Percentiles rank a stretch among this genome's conserved stretches.
These are phyloP conservation scores for Avena insularis DNA, from an alignment of 176 grass and related monocot species.

Conservation along the genomic window DNA sequence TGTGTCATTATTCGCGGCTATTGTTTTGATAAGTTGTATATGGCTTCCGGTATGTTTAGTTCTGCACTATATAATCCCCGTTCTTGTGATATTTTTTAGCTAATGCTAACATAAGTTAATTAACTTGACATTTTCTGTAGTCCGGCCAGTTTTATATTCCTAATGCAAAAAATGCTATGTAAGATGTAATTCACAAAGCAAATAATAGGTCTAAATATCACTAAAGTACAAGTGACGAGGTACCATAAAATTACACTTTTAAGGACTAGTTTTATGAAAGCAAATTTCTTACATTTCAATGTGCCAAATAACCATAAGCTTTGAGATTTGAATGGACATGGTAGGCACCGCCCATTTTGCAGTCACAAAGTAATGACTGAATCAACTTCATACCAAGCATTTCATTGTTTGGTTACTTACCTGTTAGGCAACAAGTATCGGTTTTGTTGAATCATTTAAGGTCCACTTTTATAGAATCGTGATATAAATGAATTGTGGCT, in stretches of 20 bases:
- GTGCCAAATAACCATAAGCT: neutral
- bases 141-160: neutral
- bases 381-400: neutral
- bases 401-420: neutral
- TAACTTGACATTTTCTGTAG: neutral
- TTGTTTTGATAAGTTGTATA: constrained; percentile 65
- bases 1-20: constrained; percentile 59
- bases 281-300: neutral
- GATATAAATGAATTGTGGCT: neutral
- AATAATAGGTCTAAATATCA: neutral
- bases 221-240: neutral
- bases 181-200: neutral
- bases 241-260: neutral
- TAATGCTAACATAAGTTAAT: neutral
- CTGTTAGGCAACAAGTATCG: neutral
- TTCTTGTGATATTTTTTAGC: neutral
- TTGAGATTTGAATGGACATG: neutral
- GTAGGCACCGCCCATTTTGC: neutral
- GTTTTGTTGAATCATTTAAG: neutral
- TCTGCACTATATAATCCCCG: neutral
- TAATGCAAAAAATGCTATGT: neutral
- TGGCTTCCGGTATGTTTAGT: constrained; percentile 79
- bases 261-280: neutral
- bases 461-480: neutral
- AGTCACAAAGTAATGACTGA: neutral